Evolutionary conservation across 306 rosid species (phyloP).

Genomic region (Ziziphus jujuba): DNA sequence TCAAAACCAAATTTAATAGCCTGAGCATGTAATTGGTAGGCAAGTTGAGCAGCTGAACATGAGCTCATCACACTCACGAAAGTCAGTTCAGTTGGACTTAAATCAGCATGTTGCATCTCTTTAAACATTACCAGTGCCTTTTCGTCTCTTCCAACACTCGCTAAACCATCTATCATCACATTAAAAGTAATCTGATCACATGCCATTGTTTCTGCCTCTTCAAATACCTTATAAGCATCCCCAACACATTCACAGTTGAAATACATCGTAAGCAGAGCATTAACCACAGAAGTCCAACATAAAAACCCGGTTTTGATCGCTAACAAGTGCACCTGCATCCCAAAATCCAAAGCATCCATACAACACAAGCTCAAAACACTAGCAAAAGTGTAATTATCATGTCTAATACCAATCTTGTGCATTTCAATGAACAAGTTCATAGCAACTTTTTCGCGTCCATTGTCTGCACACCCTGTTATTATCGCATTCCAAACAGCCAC

Average conservation of each 20-base stretch:
- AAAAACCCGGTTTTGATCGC: conserved; percentile 53
- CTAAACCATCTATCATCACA: conserved; percentile 77
- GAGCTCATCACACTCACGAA: conserved; percentile 76
- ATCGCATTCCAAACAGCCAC: conserved; percentile 76
- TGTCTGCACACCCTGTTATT: conserved; percentile 54
- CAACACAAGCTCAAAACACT: conserved; percentile 60
- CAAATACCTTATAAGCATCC: conserved; percentile 59
- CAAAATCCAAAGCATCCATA: conserved; percentile 47
- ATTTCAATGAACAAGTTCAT: conserved; percentile 47
- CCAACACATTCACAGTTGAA: conserved; percentile 41
- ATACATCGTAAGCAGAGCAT: conserved; percentile 69
- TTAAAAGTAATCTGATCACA: conserved; percentile 65
- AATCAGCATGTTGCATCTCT: conserved; percentile 51
- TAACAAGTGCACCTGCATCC: conserved; percentile 59
- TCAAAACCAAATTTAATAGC: conserved; percentile 58
- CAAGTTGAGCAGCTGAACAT: conserved; percentile 43
- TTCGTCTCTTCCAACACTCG: conserved; percentile 36
- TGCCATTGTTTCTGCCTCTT: conserved; percentile 35
- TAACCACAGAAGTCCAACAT: conserved; percentile 56
- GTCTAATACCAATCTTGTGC: conserved; percentile 47
- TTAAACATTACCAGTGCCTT: conserved; percentile 57
- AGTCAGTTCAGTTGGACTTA: conserved; percentile 55
- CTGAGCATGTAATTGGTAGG: conserved; percentile 54
- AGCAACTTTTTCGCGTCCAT: conserved; percentile 38
- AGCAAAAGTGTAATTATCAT: conserved; percentile 59